Percentiles rank a stretch among this genome's conserved stretches.
Conservation (phyloP, 1,139 yeast genomes). For the Pichia sp. region DNA sequence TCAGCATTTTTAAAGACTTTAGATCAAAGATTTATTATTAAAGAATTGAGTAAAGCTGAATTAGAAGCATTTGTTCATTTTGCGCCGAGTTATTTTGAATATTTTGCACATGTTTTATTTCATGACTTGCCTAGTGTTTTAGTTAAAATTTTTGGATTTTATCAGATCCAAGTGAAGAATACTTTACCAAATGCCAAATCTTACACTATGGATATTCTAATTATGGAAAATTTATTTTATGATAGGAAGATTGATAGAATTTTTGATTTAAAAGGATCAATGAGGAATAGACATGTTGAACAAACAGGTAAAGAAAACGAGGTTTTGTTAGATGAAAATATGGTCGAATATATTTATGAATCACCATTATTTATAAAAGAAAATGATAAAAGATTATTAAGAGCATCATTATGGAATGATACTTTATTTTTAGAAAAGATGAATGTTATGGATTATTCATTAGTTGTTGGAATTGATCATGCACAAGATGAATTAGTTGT, state of each 20-base stretch:
- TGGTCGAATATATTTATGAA: conserved; percentile 97
- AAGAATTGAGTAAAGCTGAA: conserved; percentile 83
- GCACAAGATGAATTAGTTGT: conserved; percentile 67
- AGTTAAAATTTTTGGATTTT: conserved; percentile 93
- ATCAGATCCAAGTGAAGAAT: conserved; percentile 83
- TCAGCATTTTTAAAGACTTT: conserved; percentile 87
- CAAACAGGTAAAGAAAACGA: conserved; percentile 96
- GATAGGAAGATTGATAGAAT: conserved; percentile 78
- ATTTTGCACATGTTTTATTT: conserved; percentile 91
- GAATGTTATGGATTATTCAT: conserved; percentile 98
- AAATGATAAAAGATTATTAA: conserved; percentile 75
- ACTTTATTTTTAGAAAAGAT: conserved; percentile 89
- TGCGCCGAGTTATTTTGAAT: conserved; percentile 95
- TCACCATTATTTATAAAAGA: conserved; percentile 93
- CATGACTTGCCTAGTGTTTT: conserved; percentile 91
- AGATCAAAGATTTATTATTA: conserved; percentile 84
- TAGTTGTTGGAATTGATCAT: conserved; percentile 86
- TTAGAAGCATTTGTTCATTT: conserved; percentile 89
- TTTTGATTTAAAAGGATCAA: conserved; percentile 94
- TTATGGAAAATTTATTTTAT: conserved; percentile 93
- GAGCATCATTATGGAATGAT: conserved; percentile 93
- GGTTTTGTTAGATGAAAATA: conserved; percentile 90
- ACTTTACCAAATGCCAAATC: conserved; percentile 61
- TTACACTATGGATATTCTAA: conserved; percentile 82
- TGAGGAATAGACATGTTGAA: conserved; percentile 94